phyloP scores from a whole-genome alignment of 106 monocot genomes.

The Acorus calamus region DNA sequence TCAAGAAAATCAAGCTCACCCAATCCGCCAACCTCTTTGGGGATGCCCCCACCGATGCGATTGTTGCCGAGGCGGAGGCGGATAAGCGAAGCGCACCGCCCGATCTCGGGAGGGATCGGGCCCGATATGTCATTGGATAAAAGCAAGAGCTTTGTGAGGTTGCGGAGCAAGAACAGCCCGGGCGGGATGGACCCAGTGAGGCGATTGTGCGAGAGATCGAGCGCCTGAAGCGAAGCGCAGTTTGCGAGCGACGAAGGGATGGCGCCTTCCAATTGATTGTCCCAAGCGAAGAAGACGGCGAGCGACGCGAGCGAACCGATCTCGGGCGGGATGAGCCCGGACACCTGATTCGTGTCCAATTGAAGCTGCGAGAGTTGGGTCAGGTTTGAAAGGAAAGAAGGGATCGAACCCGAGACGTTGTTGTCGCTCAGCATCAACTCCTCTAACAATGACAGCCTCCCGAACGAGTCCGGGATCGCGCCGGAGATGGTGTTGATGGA shows the following conservation, averaged over 20 bases:
- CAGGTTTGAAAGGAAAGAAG: constrained; percentile 48
- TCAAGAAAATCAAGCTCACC: constrained; percentile 63
- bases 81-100: constrained; percentile 45
- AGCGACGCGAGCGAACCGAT: constrained; percentile 46
- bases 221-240: constrained; percentile 47
- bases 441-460: constrained; percentile 32
- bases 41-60: constrained; percentile 54
- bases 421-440: constrained; percentile 92
- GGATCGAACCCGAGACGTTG: constrained; percentile 81
- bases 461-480: constrained; percentile 52
- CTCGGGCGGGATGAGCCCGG: constrained; percentile 60
- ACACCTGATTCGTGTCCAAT: constrained; percentile 75
- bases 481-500: constrained; percentile 97
- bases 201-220: constrained; percentile 82
- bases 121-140: constrained; percentile 83
- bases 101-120: constrained; percentile 67
- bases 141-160: constrained; percentile 78
- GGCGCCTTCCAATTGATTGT: constrained; percentile 84
- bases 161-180: constrained; percentile 55
- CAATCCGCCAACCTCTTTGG: constrained; percentile 46
- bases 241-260: constrained; percentile 47
- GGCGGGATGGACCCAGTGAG: constrained; percentile 76
- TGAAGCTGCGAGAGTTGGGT: constrained; percentile 49
- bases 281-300: constrained; percentile 67
- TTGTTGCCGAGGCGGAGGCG: constrained; percentile 66